phyloP scores from a whole-genome alignment of 2,329 filamentous ascomycete genomes.

The Phoma sp. region DNA sequence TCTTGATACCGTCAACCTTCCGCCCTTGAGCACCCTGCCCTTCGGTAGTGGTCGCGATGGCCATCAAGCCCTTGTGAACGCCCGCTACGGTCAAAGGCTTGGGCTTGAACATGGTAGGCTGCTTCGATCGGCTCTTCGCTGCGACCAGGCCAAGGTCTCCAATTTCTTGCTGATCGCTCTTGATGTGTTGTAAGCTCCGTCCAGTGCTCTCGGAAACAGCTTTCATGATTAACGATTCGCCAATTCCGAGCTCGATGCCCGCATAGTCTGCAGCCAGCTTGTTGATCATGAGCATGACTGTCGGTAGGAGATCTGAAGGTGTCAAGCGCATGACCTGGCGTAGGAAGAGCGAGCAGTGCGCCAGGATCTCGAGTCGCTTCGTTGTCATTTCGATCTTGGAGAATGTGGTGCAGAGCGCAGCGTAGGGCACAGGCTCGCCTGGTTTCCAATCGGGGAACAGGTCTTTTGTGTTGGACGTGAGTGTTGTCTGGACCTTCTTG shows the following conservation, averaged over 20 bases:
- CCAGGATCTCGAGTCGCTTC: slow-evolving; percentile 85
- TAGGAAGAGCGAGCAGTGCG: slow-evolving; percentile 88
- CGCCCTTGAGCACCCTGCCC: slow-evolving; percentile 87
- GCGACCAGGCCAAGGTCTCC: slow-evolving; percentile 94
- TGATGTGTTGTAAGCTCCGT: slow-evolving; percentile 85
- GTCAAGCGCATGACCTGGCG: slow-evolving; percentile 93
- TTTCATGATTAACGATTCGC: slow-evolving; percentile 98
- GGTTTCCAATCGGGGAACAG: slow-evolving; percentile 95
- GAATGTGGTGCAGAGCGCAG: slow-evolving; percentile 91
- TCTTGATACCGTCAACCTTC: slow-evolving; percentile 96
- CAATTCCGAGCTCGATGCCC: slow-evolving; percentile 96
- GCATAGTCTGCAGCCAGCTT: slow-evolving; percentile 97
- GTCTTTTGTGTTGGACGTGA: slow-evolving; percentile 73
- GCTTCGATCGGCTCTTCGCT: slow-evolving; percentile 91
- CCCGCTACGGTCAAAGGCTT: slow-evolving; percentile 86
- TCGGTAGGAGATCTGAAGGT: slow-evolving; percentile 84
- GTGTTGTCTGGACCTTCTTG: slow-evolving; percentile 78
- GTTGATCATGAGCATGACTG: slow-evolving; percentile 94
- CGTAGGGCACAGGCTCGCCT: slow-evolving; percentile 89
- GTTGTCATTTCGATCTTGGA: slow-evolving; percentile 94
- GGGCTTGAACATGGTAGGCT: slow-evolving; percentile 98
- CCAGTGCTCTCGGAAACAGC: slow-evolving; percentile 95
- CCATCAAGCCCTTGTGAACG: slow-evolving; percentile 86
- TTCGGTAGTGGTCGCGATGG: slow-evolving; percentile 81
- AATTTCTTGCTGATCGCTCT: slow-evolving; percentile 94